Percentiles rank a stretch among this genome's conserved stretches.
These are phyloP conservation scores for Lactarius hengduanensis DNA, from an alignment of 768 basidiomycete genomes.

Conservation along the genomic window DNA sequence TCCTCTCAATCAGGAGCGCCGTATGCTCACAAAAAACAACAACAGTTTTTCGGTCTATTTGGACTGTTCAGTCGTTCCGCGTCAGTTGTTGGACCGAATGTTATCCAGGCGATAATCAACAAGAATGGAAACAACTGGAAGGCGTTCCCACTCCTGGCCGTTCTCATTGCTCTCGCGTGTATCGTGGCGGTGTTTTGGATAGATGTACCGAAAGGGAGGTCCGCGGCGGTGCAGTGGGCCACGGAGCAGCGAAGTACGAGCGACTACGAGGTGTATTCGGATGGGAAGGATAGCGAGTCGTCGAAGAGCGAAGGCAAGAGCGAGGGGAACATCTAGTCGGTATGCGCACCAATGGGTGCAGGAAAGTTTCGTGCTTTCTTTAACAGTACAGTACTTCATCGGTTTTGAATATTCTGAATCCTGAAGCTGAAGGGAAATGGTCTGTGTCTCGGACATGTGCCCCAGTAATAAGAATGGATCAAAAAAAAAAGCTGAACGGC, in stretches of 20 bases:
- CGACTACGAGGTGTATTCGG: background rate
- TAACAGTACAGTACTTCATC: background rate
- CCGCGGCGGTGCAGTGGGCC: slow-evolving; percentile 41
- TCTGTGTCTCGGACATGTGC: no score
- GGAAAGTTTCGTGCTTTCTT: background rate
- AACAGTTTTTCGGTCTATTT: slow-evolving; percentile 76
- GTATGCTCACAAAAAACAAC: background rate
- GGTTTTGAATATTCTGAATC: background rate
- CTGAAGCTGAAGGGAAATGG: background rate
- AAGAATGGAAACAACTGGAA: slow-evolving; percentile 71
- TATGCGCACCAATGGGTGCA: background rate
- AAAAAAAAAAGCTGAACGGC: background rate
- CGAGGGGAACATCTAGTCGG: background rate
- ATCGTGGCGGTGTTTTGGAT: slow-evolving; percentile 74
- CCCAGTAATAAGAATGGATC: no score
- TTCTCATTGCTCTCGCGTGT: slow-evolving; percentile 61
- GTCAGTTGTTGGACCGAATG: slow-evolving; percentile 83
- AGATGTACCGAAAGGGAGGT: slow-evolving; percentile 39
- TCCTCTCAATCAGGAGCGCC: no score
- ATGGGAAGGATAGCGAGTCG: background rate
- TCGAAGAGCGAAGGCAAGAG: background rate
- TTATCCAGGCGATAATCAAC: slow-evolving; percentile 80
- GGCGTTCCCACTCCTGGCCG: slow-evolving; percentile 83
- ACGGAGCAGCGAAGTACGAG: slow-evolving; percentile 28
- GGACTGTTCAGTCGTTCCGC: slow-evolving; percentile 52